Conservation (phyloP, 1,284 basidiomycete genomes). For the Microbotryomycetes sp. region DNA sequence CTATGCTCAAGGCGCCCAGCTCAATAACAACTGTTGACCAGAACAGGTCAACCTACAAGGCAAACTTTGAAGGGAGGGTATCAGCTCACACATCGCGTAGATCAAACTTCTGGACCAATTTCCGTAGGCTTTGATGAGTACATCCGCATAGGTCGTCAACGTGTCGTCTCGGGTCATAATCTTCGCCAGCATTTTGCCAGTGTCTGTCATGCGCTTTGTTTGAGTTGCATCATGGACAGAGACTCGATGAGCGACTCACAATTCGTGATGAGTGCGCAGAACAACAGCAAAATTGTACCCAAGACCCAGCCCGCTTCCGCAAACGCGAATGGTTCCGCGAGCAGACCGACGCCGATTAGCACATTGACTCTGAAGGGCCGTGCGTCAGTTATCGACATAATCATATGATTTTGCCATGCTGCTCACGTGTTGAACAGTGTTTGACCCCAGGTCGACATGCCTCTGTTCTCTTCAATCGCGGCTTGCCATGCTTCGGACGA, state of each 20-base stretch:
- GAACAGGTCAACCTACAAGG: background rate
- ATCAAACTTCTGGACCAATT: slow-evolving; percentile 59
- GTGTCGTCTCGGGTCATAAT: slow-evolving; percentile 64
- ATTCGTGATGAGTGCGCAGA: slow-evolving; percentile 72
- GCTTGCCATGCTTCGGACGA: slow-evolving; percentile 15
- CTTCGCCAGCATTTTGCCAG: slow-evolving; percentile 72
- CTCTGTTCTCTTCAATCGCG: slow-evolving; percentile 19
- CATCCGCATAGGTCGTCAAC: slow-evolving; percentile 76
- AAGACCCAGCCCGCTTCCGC: slow-evolving; percentile 77
- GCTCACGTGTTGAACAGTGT: slow-evolving; percentile 66
- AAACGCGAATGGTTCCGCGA: slow-evolving; percentile 81
- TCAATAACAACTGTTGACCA: slow-evolving; percentile 43
- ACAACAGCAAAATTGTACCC: slow-evolving; percentile 64
- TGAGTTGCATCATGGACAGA: background rate
- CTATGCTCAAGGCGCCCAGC: slow-evolving; percentile 46
- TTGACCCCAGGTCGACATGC: slow-evolving; percentile 30
- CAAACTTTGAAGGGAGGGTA: background rate
- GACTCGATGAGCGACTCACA: slow-evolving; percentile 59
- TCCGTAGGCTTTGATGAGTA: slow-evolving; percentile 80
- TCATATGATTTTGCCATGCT: no score
- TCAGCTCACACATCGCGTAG: slow-evolving; percentile 56
- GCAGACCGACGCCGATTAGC: slow-evolving; percentile 66
- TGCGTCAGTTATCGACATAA: no score
- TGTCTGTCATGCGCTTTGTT: slow-evolving; percentile 37
- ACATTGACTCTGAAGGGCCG: slow-evolving; percentile 20